Percentiles rank a stretch among this genome's conserved stretches.
phyloP scores from a whole-genome alignment of 2,329 filamentous ascomycete species.

The Phialophora verrucosa region DNA sequence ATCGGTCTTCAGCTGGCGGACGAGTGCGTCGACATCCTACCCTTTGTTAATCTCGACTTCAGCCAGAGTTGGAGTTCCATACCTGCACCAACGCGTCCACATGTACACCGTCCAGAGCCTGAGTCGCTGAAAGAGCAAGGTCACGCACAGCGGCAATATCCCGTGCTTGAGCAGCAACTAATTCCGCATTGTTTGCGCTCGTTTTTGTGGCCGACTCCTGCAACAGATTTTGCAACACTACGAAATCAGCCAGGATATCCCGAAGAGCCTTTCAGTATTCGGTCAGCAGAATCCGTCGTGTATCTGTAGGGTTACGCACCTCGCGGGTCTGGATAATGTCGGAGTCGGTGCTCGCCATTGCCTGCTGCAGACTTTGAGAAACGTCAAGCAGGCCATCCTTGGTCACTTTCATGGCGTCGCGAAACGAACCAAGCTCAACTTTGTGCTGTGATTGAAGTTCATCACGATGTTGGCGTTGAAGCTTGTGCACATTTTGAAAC shows the following conservation, averaged over 20 bases:
- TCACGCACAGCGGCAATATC: conserved; percentile 29
- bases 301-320: conserved; percentile 9
- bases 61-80: neutral
- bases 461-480: conserved; percentile 25
- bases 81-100: conserved; percentile 22
- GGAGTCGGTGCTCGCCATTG: conserved; percentile 20
- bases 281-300: neutral
- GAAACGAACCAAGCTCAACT: conserved; percentile 19
- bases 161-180: conserved; percentile 24
- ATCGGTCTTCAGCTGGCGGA: conserved; percentile 17
- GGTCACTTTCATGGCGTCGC: conserved; percentile 22
- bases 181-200: conserved; percentile 25
- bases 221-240: conserved; percentile 22
- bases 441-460: conserved; percentile 25
- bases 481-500: conserved; percentile 16
- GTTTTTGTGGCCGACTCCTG: conserved; percentile 14
- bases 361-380: conserved; percentile 22
- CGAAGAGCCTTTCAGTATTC: conserved; percentile 20
- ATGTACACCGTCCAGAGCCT: conserved; percentile 22
- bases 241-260: conserved; percentile 28
- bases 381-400: conserved; percentile 25
- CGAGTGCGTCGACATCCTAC: conserved; percentile 24
- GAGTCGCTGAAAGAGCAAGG: conserved; percentile 28
- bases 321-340: conserved; percentile 23
- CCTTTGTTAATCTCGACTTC: conserved; percentile 3